These are phyloP conservation scores for Fragosphaeria purpurea DNA, from an alignment of 2,329 filamentous ascomycete species.

Conservation along the genomic window DNA sequence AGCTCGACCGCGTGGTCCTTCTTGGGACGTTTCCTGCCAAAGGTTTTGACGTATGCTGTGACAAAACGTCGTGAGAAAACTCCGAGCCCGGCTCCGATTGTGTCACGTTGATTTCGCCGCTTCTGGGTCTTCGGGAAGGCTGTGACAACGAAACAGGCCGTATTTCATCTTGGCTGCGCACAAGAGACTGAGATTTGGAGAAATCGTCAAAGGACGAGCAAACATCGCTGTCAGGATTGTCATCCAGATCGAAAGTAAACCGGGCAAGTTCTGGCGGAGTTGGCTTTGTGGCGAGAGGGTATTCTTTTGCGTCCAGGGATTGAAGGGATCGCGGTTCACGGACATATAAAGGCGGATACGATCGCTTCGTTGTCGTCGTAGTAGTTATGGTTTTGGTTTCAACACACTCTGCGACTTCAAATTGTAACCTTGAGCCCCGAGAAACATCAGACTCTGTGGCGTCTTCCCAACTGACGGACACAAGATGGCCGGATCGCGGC, in stretches of 20 bases:
- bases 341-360: conserved; percentile 75
- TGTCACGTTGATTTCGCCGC: conserved; percentile 11
- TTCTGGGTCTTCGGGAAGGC: neutral
- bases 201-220: conserved; percentile 17
- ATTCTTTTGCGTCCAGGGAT: conserved; percentile 76
- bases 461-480: conserved; percentile 26
- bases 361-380: conserved; percentile 79
- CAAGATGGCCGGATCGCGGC: conserved; percentile 24
- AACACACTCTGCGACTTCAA: conserved; percentile 54
- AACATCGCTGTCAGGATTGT: conserved; percentile 39
- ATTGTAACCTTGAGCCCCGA: conserved; percentile 30
- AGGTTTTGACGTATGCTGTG: conserved; percentile 17
- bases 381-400: conserved; percentile 73
- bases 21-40: conserved; percentile 20
- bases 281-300: conserved; percentile 73
- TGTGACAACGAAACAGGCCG: neutral
- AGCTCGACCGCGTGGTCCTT: conserved; percentile 22
- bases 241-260: conserved; percentile 62
- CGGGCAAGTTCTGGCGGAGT: conserved; percentile 71
- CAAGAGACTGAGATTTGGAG: conserved; percentile 1
- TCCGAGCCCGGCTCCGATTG: conserved; percentile 24
- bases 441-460: conserved; percentile 16
- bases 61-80: conserved; percentile 19
- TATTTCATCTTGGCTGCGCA: conserved; percentile 7
- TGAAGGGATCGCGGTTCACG: conserved; percentile 60